A percentile compares a stretch with the other conserved stretches of the same genome.
These are phyloP conservation scores for Daldinia bambusicola DNA, from an alignment of 495 filamentous ascomycete species.

Conservation along the genomic window DNA sequence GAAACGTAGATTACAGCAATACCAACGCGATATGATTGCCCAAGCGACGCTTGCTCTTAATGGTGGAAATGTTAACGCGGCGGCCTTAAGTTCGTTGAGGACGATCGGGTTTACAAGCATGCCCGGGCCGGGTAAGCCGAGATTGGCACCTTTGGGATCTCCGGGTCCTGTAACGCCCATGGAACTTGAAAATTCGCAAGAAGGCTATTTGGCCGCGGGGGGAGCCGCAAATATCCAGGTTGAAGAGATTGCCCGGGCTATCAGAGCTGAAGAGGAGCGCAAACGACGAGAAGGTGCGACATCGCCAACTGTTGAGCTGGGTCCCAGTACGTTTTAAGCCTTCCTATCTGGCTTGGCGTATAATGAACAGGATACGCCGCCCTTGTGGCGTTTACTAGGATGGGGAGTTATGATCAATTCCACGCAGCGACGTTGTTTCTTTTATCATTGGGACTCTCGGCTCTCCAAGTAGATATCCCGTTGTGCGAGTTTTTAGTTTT, in stretches of 20 bases:
- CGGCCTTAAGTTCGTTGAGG: constrained; percentile 43
- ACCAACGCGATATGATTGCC: constrained; percentile 69
- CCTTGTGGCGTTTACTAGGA: background rate
- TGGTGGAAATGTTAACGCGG: constrained; percentile 50
- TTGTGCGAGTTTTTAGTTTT: background rate
- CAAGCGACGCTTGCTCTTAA: constrained; percentile 60
- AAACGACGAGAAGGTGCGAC: constrained; percentile 39
- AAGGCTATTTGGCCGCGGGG: constrained; percentile 42
- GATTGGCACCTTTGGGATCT: constrained; percentile 74
- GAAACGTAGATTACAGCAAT: constrained; percentile 63
- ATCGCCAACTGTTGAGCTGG: constrained; percentile 38
- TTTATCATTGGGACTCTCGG: background rate
- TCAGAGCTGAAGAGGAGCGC: constrained; percentile 37
- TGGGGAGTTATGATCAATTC: background rate
- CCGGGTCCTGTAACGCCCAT: constrained; percentile 83
- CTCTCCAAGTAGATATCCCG: background rate
- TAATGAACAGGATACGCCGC: background rate
- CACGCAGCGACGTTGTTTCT: background rate
- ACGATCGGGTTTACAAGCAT: constrained; percentile 47
- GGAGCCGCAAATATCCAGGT: constrained; percentile 23
- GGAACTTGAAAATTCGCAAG: constrained; percentile 64
- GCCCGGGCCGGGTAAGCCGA: constrained; percentile 67
- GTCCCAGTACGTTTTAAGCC: constrained; percentile 39
- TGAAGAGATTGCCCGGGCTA: constrained; percentile 39
- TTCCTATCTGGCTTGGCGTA: background rate